Base-by-base conservation (phyloP, 1,284 basidiomycete species). In the Irpex sp. region DNA sequence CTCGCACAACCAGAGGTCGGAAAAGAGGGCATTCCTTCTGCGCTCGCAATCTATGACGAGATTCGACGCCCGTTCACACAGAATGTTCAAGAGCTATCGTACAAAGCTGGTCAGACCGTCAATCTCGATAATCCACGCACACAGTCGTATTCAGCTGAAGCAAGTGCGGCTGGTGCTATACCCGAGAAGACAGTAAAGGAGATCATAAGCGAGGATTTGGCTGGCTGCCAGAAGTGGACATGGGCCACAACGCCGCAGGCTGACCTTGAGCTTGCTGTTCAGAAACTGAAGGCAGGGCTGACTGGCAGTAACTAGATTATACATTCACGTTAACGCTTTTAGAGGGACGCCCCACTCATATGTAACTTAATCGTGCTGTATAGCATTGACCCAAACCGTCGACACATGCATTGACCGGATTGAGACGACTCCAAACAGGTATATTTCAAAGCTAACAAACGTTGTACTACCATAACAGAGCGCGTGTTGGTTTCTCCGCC, bases 401-500 rank as follows among this genome's bases (percentile, higher is more conserved):
- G 26, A 26, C 26, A 26, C 26, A 26, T 26, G 26, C 26, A 26
- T 26, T 26, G 26, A 26, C 26, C 26, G 26, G 26, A 26, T 4
- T 26, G 26, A 26, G 26, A 26, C 26, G 26, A 26, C 26, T 26
- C 26, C 26, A 26, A 26, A 2, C 3, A 26, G 26, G 26, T 26
- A 26, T 3, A 26, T 26, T 26, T 4, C 26, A 26, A 26, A 26
- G 26, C 26, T 26, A 26, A 26, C 26, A 26, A 26, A 26, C 26
- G 26, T 26, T 26, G 26, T 26, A 26, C 26, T 26, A 26, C 26
- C 26, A 26, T 26, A 26, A 33, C 17, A 46, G 17, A 51, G 55
- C 39, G 54, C 60, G 54, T 55, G 54, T 47, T 57, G 43, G 54
- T 61, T 61, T 61, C 54, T 47, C 46, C 19, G 46, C 31, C 47